Base-by-base conservation (phyloP, 2,329 filamentous ascomycete genomes). In the Rhytidhysteron rufulum region DNA sequence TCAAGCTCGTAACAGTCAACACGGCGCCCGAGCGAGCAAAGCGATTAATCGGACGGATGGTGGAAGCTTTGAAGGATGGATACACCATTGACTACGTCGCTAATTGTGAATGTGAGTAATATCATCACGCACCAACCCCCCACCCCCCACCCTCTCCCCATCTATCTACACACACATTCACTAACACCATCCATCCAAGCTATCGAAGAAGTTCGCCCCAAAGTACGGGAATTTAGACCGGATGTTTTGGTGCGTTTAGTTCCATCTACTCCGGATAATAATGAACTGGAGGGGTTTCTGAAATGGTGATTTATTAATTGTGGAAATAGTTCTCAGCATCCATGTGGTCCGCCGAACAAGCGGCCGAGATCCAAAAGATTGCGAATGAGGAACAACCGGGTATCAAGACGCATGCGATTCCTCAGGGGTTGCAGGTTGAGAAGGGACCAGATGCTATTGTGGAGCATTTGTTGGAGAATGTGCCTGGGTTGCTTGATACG, bases 1-100 rank as follows among this genome's bases (percentile, higher is more conserved):
- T 74, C 65, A 76, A 70, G 51, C 73, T 86, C 10, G 75, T 85
- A 21, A 86, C 80, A 2, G 80, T 86, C 49, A 86, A 85, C 65
- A 84, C 76, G 2, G 79, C 76, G 2, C 82, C 82, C 1, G 81
- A 83, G 47, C 71, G 82, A 41, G 83, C 82, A 24, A 78, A 79
- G 63, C 65, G 69, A 6, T 63, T 86, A 24, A 77, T 84, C 51
- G 81, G 82, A 9, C 72, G 78, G 0, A 62, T 86, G 27, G 70
- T 76, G 9, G 78, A 83, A 41, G 74, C 72, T 10, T 62, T 86
- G 22, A 81, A 80, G 57, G 80, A 83, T 40, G 67, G 66, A 29
- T 86, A 85, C 60, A 78, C 71, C 1, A 84, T 86, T 48, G 67
- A 75, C 27, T 72, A 86, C 55, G 71, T 76, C 18, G 79, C 70